These are phyloP conservation scores for Ustilaginoidea virens DNA, from an alignment of 2,329 filamentous ascomycete species.

Conservation along the genomic window DNA sequence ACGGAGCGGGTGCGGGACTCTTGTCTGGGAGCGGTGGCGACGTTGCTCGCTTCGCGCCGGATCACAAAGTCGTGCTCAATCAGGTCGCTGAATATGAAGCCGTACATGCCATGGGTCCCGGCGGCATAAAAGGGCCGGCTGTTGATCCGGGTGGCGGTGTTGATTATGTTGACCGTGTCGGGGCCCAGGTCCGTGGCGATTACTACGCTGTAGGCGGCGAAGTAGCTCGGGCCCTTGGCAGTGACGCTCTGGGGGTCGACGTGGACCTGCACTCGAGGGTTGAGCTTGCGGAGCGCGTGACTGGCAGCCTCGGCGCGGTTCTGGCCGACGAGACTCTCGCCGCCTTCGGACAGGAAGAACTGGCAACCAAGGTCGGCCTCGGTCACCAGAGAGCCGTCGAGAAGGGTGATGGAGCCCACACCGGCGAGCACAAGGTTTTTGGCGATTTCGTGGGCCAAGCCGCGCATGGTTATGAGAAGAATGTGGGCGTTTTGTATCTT, in stretches of 20 bases:
- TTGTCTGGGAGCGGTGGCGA: constrained; percentile 42
- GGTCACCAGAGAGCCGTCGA: constrained; percentile 62
- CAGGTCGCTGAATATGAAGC: constrained; percentile 88
- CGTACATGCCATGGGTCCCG: constrained; percentile 76
- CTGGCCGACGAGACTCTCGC: constrained; percentile 53
- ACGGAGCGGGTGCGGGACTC: constrained; percentile 72
- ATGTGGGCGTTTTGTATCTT: constrained; percentile 82
- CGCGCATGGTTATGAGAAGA: constrained; percentile 75
- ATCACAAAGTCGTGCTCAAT: constrained; percentile 84
- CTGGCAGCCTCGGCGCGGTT: constrained; percentile 75
- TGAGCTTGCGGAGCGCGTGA: constrained; percentile 67
- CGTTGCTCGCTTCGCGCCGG: constrained; percentile 69
- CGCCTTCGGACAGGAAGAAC: constrained; percentile 56
- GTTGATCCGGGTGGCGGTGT: constrained; percentile 69
- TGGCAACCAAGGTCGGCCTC: constrained; percentile 69
- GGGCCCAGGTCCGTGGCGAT: constrained; percentile 83
- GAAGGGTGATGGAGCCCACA: constrained; percentile 75
- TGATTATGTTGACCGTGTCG: constrained; percentile 59
- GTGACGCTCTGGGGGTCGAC: constrained; percentile 54
- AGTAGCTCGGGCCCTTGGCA: constrained; percentile 58
- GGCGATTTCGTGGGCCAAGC: constrained; percentile 82
- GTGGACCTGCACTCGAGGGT: constrained; percentile 69
- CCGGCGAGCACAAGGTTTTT: constrained; percentile 95
- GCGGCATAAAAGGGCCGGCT: constrained; percentile 79
- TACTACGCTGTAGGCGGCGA: constrained; percentile 64